phyloP scores from a whole-genome alignment of 2,329 filamentous ascomycete genomes.

The Chaetomium sp. region DNA sequence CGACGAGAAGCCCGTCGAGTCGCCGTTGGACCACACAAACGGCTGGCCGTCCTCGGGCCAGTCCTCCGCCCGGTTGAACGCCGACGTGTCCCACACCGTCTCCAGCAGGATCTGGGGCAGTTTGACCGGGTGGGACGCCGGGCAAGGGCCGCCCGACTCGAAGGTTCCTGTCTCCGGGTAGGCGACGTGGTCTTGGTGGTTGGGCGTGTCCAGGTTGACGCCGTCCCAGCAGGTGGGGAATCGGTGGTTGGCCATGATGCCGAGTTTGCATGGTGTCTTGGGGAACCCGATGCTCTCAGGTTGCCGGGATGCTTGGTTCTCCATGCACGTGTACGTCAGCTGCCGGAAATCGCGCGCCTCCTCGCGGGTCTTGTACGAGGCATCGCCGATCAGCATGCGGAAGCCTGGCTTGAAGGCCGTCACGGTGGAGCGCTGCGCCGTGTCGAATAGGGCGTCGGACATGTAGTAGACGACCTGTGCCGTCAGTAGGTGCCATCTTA shows the following conservation, averaged over 20 bases:
- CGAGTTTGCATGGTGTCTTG: constrained; percentile 43
- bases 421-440: constrained; percentile 42
- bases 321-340: constrained; percentile 46
- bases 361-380: constrained; percentile 40
- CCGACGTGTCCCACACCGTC: constrained; percentile 30
- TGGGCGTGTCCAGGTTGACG: constrained; percentile 48
- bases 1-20: constrained; percentile 40
- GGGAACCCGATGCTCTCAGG: constrained; percentile 46
- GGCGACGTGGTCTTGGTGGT: constrained; percentile 50
- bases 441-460: constrained; percentile 44
- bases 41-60: constrained; percentile 31
- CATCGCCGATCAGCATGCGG: constrained; percentile 47
- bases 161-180: constrained; percentile 48
- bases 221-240: constrained; percentile 58
- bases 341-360: constrained; percentile 44
- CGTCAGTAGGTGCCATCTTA: neutral
- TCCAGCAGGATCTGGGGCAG: constrained; percentile 33
- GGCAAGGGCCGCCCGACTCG: constrained; percentile 48
- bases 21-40: constrained; percentile 32
- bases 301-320: constrained; percentile 43
- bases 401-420: constrained; percentile 49
- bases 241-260: constrained; percentile 49
- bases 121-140: constrained; percentile 30
- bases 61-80: constrained; percentile 26
- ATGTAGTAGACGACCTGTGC: constrained; percentile 50